Base-by-base conservation (phyloP, 805 yeast genomes). In the Wickerhamiella alocasiicola region DNA sequence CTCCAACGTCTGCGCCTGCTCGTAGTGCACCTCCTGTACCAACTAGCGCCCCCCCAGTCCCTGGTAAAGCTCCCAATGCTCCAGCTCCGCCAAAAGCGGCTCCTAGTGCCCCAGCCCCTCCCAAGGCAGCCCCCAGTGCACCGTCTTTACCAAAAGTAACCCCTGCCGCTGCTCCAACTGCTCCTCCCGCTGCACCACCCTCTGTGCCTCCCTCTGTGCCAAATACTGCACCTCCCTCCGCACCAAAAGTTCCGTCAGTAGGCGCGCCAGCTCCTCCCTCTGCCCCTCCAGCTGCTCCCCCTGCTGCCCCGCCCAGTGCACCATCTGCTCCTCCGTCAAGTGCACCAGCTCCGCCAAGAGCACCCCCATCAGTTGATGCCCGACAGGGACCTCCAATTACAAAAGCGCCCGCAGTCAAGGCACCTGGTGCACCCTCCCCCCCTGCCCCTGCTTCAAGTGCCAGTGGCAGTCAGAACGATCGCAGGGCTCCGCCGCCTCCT, bases 151-250 rank as follows among this genome's bases (percentile, higher is more conserved):
- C n/a, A n/a, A n/a, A n/a, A n/a, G n/a, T n/a, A n/a, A n/a, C n/a
- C n/a, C n/a, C n/a, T n/a, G n/a, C n/a, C n/a, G n/a, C n/a, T 9
- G 20, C 40, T 5, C 31, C 36, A 9, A 9, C 55, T 24, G 31
- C 48, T 11, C 48, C 52, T 2, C 56, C 59, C 19, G 44, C 56
- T 13, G 51, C 55, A 27, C 57, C 64, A 9, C 57, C 65, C n/a
- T 47, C 60, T 4, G 39, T 55, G 9, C 52, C 58, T 16, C 42
- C 53, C 1, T 36, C 56, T 17, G 44, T 39, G 17, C 33, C 47
- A 2, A 21, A 16, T 9, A 17, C 23, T 5, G 26, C 36, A 13
- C 36, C 36, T 21, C 32, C 44, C 42, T 12, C 26, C 12, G 25
- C 31, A 2, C 31, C 24, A 9, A 25, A 25, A n/a, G 9, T 25